Evolutionary conservation across 139 green algal species (phyloP).

Genomic region (Zygnema cylindricum): DNA sequence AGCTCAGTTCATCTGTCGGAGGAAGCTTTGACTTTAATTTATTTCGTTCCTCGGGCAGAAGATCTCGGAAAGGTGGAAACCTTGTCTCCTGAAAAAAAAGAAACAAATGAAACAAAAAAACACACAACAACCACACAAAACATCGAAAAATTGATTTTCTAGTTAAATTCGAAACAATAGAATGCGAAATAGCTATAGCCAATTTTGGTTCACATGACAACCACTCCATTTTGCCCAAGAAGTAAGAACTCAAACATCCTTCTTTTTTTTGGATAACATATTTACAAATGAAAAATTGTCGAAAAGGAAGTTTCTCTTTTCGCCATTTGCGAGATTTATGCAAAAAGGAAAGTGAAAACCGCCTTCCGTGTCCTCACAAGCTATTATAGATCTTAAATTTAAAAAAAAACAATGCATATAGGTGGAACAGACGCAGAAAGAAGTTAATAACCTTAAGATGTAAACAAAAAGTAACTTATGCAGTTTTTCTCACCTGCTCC

Average conservation of each 20-base stretch:
- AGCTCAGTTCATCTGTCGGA: slow-evolving; percentile 50
- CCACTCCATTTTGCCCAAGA: not conserved
- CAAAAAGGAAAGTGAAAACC: not conserved
- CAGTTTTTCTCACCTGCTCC: slow-evolving; percentile 57
- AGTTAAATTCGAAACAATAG: not conserved
- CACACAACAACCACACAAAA: not conserved
- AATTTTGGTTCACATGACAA: not conserved
- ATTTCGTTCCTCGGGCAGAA: slow-evolving; percentile 32
- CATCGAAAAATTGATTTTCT: not conserved
- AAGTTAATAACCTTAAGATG: not conserved
- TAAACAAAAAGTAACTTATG: not conserved
- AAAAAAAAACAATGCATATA: not conserved
- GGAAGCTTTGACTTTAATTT: slow-evolving; percentile 36
- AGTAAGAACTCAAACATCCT: not conserved
- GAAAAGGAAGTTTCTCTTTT: not conserved
- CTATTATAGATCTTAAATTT: not conserved
- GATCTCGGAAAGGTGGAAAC: slow-evolving; percentile 35
- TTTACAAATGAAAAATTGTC: not conserved
- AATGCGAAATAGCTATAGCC: not conserved
- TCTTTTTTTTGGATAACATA: not conserved
- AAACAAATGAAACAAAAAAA: not conserved
- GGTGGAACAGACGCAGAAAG: not conserved
- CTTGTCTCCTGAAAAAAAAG: slow-evolving; percentile 23
- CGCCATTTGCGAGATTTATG: not conserved
- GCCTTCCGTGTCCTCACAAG: not conserved